phyloP scores from a whole-genome alignment of 495 filamentous ascomycete genomes.

The Xylaria acuta region DNA sequence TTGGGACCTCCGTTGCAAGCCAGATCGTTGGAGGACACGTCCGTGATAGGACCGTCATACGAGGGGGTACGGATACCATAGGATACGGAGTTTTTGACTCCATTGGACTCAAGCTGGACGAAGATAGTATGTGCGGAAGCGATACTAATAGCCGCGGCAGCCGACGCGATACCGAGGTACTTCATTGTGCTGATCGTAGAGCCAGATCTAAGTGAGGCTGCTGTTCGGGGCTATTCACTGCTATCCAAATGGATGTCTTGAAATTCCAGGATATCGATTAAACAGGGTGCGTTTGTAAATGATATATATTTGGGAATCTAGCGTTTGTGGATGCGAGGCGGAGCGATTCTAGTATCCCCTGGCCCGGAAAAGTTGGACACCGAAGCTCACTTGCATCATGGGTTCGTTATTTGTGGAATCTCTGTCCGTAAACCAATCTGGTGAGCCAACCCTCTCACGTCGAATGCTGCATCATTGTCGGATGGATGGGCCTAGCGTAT shows the following conservation, averaged over 20 bases:
- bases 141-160: conserved; percentile 37
- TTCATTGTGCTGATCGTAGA: conserved; percentile 19
- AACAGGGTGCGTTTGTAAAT: neutral
- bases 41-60: conserved; percentile 60
- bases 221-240: neutral
- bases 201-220: neutral
- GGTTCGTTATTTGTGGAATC: neutral
- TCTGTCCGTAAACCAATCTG: neutral
- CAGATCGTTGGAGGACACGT: conserved; percentile 56
- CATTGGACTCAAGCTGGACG: conserved; percentile 52
- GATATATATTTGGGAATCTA: conserved; percentile 17
- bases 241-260: neutral
- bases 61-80: conserved; percentile 51
- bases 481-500: conserved; percentile 32
- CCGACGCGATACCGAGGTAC: conserved; percentile 29
- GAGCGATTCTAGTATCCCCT: neutral
- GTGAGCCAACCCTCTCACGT: conserved; percentile 7
- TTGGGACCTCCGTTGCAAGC: conserved; percentile 64
- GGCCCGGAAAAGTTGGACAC: neutral
- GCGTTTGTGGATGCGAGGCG: neutral
- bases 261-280: neutral
- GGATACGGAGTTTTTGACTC: conserved; percentile 43
- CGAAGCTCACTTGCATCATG: neutral
- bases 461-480: conserved; percentile 25
- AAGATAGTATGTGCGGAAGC: conserved; percentile 64